Evolutionary conservation across 257 asterid genomes (phyloP).

Genomic region (Ehretia macrophylla): DNA sequence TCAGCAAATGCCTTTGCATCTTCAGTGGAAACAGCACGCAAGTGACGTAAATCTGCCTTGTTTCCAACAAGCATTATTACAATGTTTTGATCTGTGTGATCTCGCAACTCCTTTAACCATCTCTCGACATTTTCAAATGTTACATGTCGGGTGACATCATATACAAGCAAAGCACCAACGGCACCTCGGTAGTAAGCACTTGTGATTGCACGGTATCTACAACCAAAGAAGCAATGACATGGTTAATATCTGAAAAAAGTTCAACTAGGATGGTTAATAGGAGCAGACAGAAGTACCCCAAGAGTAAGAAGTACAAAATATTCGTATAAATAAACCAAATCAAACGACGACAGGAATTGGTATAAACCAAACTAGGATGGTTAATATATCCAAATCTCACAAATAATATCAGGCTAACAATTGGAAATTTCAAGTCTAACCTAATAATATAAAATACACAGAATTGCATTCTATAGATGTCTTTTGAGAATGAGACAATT

Average conservation of each 20-base stretch:
- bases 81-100: slow-evolving; percentile 60
- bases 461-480: no score
- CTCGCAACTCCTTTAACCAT: slow-evolving; percentile 72
- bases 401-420: no score
- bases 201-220: slow-evolving; percentile 69
- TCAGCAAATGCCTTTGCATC: slow-evolving; percentile 52
- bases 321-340: no score
- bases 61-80: slow-evolving; percentile 76
- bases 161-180: slow-evolving; percentile 62
- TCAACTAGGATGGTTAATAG: not conserved
- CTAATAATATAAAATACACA: no score
- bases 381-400: no score
- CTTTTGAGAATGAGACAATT: no score
- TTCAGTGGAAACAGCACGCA: slow-evolving; percentile 60
- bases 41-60: slow-evolving; percentile 63
- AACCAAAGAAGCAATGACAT: not conserved
- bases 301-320: no score
- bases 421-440: no score
- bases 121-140: slow-evolving; percentile 61
- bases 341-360: no score
- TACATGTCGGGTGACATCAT: slow-evolving; percentile 63
- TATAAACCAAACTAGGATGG: no score
- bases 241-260: not conserved
- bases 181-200: slow-evolving; percentile 77
- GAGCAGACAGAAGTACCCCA: not conserved